These are phyloP conservation scores for Ogataea degrootiae DNA, from an alignment of 805 yeast genomes.

Conservation along the genomic window DNA sequence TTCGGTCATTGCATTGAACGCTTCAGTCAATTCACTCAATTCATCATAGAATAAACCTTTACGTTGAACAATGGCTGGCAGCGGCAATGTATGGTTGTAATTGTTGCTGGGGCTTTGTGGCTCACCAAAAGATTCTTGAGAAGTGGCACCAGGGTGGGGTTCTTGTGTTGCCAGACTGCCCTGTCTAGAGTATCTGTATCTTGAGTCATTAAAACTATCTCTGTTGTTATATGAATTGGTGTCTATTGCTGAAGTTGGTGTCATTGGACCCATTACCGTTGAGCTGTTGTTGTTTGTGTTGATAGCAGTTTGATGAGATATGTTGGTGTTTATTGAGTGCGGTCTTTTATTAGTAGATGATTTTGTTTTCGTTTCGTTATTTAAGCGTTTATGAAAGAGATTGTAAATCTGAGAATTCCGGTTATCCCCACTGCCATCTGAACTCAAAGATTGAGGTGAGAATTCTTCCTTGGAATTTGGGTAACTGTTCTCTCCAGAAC, in stretches of 20 bases:
- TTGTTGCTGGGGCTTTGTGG: constrained; percentile 1
- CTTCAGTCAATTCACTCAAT: constrained; percentile 78
- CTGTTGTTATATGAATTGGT: not conserved
- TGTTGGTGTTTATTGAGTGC: too few relatives aligned
- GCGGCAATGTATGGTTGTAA: constrained; percentile 6
- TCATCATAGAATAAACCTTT: constrained; percentile 67
- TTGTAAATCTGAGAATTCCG: too few relatives aligned
- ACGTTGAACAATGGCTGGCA: constrained; percentile 23
- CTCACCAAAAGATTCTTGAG: constrained; percentile 8
- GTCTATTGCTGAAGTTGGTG: not conserved
- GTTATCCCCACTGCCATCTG: too few relatives aligned
- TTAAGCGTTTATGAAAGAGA: too few relatives aligned
- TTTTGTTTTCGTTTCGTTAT: too few relatives aligned
- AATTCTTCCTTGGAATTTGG: too few relatives aligned
- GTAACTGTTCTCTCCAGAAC: not conserved
- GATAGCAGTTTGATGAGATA: too few relatives aligned
- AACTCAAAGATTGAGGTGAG: too few relatives aligned
- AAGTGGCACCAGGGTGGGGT: constrained; percentile 5
- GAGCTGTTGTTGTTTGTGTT: not conserved
- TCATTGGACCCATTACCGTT: not conserved
- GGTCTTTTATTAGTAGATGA: too few relatives aligned
- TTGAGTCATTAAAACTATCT: not conserved
- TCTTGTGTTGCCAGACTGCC: constrained; percentile 9
- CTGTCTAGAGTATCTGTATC: constrained; percentile 2
- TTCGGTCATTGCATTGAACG: constrained; percentile 87